Percentiles rank a stretch among this genome's conserved stretches.
These are phyloP conservation scores for Sherardia arvensis DNA, from an alignment of 257 asterid species.

Conservation along the genomic window DNA sequence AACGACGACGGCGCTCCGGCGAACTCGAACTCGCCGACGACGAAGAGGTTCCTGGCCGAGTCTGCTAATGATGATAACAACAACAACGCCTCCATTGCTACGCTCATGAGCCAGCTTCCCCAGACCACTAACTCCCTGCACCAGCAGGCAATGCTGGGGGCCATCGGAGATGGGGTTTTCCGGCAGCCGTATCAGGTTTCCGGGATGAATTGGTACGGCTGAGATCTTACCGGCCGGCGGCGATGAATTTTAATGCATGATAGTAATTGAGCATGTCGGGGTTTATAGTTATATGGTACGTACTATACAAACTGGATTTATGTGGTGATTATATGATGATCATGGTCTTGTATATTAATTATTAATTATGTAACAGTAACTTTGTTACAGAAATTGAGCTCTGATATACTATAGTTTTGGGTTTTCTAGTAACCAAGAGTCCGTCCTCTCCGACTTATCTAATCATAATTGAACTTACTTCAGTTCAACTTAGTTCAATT, in stretches of 20 bases:
- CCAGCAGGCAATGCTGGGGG: slow-evolving; percentile 53
- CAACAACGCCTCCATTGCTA: slow-evolving; percentile 31
- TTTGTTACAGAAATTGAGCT: slow-evolving; percentile 10
- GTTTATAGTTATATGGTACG: not conserved
- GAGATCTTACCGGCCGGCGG: not conserved
- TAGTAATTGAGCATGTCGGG: not conserved
- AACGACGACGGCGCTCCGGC: slow-evolving; percentile 25
- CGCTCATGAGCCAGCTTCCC: slow-evolving; percentile 49
- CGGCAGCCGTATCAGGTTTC: slow-evolving; percentile 40
- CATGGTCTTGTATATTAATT: slow-evolving; percentile 29
- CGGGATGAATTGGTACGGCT: slow-evolving; percentile 56
- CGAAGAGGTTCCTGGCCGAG: slow-evolving; percentile 45
- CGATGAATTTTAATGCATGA: not conserved
- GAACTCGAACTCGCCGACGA: slow-evolving; percentile 25
- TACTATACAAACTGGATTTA: not conserved
- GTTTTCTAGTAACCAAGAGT: no score
- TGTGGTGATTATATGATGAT: slow-evolving; percentile 16
- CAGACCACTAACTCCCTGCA: slow-evolving; percentile 33
- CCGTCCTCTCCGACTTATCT: no score
- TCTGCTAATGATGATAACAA: slow-evolving; percentile 11
- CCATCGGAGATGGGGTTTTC: slow-evolving; percentile 55
- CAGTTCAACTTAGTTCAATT: no score
- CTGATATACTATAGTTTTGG: slow-evolving; percentile 1
- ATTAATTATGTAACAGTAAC: slow-evolving; percentile 14
- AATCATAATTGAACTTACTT: no score